Percentiles rank a stretch among this genome's conserved stretches.
Conservation (phyloP, 768 basidiomycete genomes). For the Myochromella boudieri region DNA sequence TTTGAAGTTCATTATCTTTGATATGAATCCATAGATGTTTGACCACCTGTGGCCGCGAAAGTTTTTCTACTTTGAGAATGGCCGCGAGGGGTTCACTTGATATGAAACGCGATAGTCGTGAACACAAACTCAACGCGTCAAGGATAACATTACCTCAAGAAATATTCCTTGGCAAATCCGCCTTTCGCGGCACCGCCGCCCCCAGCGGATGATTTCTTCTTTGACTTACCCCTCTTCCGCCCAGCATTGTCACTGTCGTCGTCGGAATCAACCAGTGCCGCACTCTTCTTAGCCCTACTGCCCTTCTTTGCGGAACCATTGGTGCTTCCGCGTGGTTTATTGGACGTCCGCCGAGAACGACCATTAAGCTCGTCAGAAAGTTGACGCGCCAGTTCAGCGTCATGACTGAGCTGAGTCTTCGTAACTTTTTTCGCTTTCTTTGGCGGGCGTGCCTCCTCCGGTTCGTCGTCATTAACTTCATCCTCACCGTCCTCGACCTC, state of each 20-base stretch:
- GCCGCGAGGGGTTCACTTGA: constrained; percentile 72
- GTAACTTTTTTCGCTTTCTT: constrained; percentile 52
- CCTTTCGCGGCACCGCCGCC: constrained; percentile 57
- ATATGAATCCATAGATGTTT: constrained; percentile 92
- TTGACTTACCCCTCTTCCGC: constrained; percentile 33
- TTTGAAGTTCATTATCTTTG: constrained; percentile 78
- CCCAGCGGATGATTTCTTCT: constrained; percentile 43
- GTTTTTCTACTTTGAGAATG: constrained; percentile 61
- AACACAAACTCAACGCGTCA: constrained; percentile 3
- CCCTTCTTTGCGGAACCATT: constrained; percentile 44
- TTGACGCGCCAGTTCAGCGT: constrained; percentile 71
- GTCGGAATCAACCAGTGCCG: constrained; percentile 52
- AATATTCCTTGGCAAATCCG: constrained; percentile 78
- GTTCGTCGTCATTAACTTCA: constrained; percentile 31
- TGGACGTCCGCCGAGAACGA: constrained; percentile 49
- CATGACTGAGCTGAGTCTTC: constrained; percentile 54
- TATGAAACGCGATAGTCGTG: neutral
- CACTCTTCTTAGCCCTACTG: constrained; percentile 51
- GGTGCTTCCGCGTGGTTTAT: constrained; percentile 32
- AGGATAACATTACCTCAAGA: constrained; percentile 52
- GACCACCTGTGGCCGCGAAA: constrained; percentile 88
- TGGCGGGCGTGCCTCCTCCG: constrained; percentile 31
- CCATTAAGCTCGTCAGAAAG: constrained; percentile 71
- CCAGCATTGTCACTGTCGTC: constrained; percentile 48
- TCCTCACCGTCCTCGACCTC: constrained; percentile 30